Percentiles rank a stretch among this genome's conserved stretches.
These are phyloP conservation scores for Aspergillus asperescens DNA, from an alignment of 495 filamentous ascomycete genomes.

Conservation along the genomic window DNA sequence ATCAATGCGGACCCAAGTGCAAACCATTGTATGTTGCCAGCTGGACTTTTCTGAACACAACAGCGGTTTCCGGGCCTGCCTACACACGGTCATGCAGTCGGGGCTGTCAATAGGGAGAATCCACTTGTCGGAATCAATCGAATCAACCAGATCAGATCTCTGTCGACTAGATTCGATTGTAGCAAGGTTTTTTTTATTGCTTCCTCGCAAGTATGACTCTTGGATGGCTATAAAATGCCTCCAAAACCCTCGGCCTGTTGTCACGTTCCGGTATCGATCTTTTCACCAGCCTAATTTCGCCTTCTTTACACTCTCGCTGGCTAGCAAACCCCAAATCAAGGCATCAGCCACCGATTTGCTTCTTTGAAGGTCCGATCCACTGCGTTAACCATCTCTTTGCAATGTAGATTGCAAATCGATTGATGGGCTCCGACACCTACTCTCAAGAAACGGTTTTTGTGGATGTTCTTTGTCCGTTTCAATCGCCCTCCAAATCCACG, in stretches of 20 bases:
- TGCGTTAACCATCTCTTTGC: conserved; percentile 70
- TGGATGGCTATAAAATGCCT: conserved; percentile 19
- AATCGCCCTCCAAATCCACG: conserved; percentile 48
- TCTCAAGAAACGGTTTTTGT: conserved; percentile 65
- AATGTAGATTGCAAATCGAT: conserved; percentile 50
- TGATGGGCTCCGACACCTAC: conserved; percentile 60
- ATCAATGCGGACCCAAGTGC: conserved; percentile 15
- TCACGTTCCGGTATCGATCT: conserved; percentile 36
- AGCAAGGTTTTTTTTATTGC: conserved; percentile 44
- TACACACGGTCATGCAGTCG: conserved; percentile 32
- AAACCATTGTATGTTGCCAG: conserved; percentile 20
- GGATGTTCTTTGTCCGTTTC: conserved; percentile 79
- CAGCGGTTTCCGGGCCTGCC: conserved; percentile 24
- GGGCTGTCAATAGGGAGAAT: conserved; percentile 24
- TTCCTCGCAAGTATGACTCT: conserved; percentile 21
- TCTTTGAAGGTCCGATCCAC: conserved; percentile 52
- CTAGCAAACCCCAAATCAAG: conserved; percentile 47
- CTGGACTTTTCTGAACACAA: conserved; percentile 36
- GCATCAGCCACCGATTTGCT: conserved; percentile 50
- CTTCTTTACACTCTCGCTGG: conserved; percentile 22
- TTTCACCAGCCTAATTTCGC: conserved; percentile 14
- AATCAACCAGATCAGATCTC: conserved; percentile 25
- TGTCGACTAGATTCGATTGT: conserved; percentile 24
- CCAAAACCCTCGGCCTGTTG: conserved; percentile 34
- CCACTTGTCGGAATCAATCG: conserved; percentile 49